Evolutionary conservation across 441 rosid species (phyloP), one percentile per base, ranked within the genome.

Genomic region (Gossypium trilobum): DNA sequence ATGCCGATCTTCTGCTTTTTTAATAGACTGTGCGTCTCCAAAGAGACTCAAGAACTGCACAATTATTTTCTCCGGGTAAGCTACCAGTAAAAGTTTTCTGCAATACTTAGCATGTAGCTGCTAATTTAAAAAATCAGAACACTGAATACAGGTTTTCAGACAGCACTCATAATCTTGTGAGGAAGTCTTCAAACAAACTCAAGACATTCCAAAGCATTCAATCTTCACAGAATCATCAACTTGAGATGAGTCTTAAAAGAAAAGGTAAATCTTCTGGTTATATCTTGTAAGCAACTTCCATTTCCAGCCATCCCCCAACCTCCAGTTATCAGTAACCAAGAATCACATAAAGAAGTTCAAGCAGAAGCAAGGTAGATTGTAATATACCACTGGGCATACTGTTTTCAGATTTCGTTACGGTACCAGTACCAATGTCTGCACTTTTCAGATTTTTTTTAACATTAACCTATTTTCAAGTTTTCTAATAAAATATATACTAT

Each of bases 1-100:
- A 77, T 95, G 99, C 65, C 87, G 83, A 78, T 89, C 88, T 80
- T 89, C 92, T 5, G 97, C 98, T 75, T 84, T 93, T 79, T 86
- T 81, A 25, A 91, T 82, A 58, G 83, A 75, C 70, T 81, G 82
- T 1, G 73, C 87, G 76, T 91, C 98, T 73, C 99, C 96, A 75
- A 93, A 86, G 39, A 88, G 78, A 75, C 89, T 92, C 78, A 93
- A 66, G 77, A 95, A 93, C 98, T 95, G 92, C 80, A 80, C 68
- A 71, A 61, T 70, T 31, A 31, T 31, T 31, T 29, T 48, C 39
- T 7, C 14, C n/a, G 16, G 13, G 39, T 66, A 16, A 66, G 70
- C 39, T 46, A 48, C 36, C n/a, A 23, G 71, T 48, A 48, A 23
- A 66, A 66, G 13, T n/a, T 14, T 22, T 5, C 7, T 5, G 36